phyloP scores from a whole-genome alignment of 257 asterid genomes.

The Nicotiana paniculata region DNA sequence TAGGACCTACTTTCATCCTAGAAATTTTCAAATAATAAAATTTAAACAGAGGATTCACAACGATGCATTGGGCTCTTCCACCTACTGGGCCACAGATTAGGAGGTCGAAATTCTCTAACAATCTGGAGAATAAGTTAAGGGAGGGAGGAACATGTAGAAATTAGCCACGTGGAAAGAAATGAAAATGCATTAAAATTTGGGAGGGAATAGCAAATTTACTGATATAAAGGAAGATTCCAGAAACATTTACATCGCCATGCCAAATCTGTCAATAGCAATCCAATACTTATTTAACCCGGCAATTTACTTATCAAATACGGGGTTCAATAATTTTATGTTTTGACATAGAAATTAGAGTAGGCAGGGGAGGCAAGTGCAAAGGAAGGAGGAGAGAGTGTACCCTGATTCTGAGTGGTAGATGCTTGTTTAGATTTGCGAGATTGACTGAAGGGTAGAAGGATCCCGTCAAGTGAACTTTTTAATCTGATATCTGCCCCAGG shows the following conservation, averaged over 20 bases:
- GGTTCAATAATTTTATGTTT: neutral
- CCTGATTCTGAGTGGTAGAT: constrained; percentile 34
- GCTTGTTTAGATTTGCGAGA: constrained; percentile 47
- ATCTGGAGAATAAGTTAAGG: neutral
- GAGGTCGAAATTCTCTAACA: neutral
- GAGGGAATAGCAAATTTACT: neutral
- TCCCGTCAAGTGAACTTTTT: constrained; percentile 55
- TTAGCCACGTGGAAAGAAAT: neutral
- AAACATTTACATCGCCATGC: neutral
- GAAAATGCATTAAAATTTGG: neutral
- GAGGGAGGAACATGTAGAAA: neutral
- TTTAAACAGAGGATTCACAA: neutral
- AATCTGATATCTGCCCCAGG: constrained; percentile 60
- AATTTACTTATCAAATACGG: neutral
- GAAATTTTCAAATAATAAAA: neutral
- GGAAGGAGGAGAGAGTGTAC: constrained; percentile 24
- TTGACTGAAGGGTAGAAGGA: constrained; percentile 59
- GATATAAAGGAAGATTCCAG: neutral
- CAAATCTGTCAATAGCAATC: neutral
- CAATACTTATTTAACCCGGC: neutral
- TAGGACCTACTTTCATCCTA: neutral
- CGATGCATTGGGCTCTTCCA: neutral
- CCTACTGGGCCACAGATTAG: neutral
- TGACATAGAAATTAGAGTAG: neutral
- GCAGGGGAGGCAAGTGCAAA: neutral